These are phyloP conservation scores for Exophiala spinifera DNA, from an alignment of 2,329 filamentous ascomycete species.

Conservation along the genomic window DNA sequence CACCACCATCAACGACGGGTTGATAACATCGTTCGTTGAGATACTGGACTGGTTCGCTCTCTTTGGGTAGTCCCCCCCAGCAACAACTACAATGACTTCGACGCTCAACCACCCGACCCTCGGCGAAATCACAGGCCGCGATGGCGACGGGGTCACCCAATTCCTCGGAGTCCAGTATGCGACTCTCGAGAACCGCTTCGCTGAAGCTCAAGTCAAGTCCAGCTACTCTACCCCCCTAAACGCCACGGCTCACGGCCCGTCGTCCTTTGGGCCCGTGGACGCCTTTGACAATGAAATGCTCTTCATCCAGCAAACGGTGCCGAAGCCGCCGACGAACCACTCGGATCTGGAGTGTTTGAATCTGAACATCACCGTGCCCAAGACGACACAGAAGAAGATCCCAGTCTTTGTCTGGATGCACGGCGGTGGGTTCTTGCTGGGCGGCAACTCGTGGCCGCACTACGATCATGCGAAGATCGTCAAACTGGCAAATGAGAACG, in stretches of 20 bases:
- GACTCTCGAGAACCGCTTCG: conserved; percentile 34
- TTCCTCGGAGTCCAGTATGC: conserved; percentile 41
- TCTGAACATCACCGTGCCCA: conserved; percentile 51
- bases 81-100: conserved; percentile 14
- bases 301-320: conserved; percentile 49
- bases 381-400: conserved; percentile 46
- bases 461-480: conserved; percentile 49
- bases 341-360: conserved; percentile 53
- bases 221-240: conserved; percentile 31
- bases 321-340: conserved; percentile 38
- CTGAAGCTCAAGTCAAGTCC: conserved; percentile 35
- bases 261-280: conserved; percentile 39
- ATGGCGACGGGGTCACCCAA: conserved; percentile 32
- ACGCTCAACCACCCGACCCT: conserved; percentile 31
- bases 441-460: conserved; percentile 53
- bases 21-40: no score
- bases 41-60: no score
- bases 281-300: conserved; percentile 47
- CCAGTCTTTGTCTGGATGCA: conserved; percentile 57
- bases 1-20: no score
- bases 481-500: conserved; percentile 42
- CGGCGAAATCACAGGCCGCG: conserved; percentile 32
- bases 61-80: no score
- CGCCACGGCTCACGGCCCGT: conserved; percentile 39
- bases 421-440: conserved; percentile 58